phyloP scores from a whole-genome alignment of 129 eudicot genomes.

The Centrapalus pauciflorus region DNA sequence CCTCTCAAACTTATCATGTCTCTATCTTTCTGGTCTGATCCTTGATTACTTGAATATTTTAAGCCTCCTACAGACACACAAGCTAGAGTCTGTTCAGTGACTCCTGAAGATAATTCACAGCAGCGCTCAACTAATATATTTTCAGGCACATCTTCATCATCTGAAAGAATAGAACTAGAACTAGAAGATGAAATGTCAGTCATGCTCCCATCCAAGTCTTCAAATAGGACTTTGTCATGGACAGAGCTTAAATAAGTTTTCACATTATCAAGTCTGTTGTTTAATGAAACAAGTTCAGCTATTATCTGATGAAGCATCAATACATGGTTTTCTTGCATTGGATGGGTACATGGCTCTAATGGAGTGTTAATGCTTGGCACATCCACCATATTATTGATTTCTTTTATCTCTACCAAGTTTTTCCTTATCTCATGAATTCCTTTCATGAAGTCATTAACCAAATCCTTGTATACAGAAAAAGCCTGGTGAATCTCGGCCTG shows the following conservation, averaged over 20 bases:
- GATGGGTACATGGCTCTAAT: not conserved
- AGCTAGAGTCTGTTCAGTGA: constrained; percentile 9
- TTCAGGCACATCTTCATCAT: constrained; percentile 23
- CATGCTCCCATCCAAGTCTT: constrained; percentile 35
- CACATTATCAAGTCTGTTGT: constrained; percentile 31
- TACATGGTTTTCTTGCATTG: constrained; percentile 26
- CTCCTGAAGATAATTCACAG: not conserved
- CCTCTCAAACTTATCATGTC: not conserved
- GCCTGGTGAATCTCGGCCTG: constrained; percentile 19
- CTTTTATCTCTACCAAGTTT: constrained; percentile 18
- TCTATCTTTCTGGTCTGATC: constrained; percentile 10
- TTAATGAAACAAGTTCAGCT: constrained; percentile 45
- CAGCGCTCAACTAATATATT: constrained; percentile 10
- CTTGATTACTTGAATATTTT: constrained; percentile 18
- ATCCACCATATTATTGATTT: constrained; percentile 15
- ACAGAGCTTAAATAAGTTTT: constrained; percentile 27
- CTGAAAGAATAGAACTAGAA: constrained; percentile 41
- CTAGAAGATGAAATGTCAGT: constrained; percentile 42
- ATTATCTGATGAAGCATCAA: constrained; percentile 30
- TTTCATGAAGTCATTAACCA: constrained; percentile 11
- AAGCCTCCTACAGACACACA: constrained; percentile 20
- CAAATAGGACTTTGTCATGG: constrained; percentile 9
- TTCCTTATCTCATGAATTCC: constrained; percentile 23
- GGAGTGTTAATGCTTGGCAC: not conserved
- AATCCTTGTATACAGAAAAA: constrained; percentile 17